Evolutionary conservation across 345 rosid genomes (phyloP), one percentile per base, ranked within the genome.

Genomic region (Populus tremula): DNA sequence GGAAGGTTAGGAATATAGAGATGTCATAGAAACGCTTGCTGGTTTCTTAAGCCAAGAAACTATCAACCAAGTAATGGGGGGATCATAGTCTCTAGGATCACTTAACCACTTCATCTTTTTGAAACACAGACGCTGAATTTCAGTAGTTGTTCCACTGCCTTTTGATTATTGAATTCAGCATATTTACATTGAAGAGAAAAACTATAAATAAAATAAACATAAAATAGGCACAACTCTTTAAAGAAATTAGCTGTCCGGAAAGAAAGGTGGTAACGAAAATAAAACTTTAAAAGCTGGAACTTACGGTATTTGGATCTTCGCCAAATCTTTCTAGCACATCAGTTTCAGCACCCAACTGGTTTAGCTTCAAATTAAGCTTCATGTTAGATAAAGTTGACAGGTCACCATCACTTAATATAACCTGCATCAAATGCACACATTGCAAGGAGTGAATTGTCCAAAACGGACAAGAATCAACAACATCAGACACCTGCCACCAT

Each of bases 371-470:
- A 81, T 90, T 91, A 76, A 81, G 81, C 81, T 88, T 89, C 97
- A 92, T 86, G 83, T 92, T 94, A 78, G 91, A 84, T 38, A 94
- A 86, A 76, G 97, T 89, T 67, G 89, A 83, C 71, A 86, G 84
- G 78, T 92, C 93, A 18, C 97, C 97, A 23, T 92, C 97, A 69
- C 87, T 90, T 78, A 94, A 73, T 78, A 87, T 86, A 83, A 91
- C 96, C 97, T 92, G 87, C 75, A 85, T 41, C 53, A 70, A 38
- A 75, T 70, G n/a, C 59, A 41, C 35, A 47, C 21, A 70, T 27
- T 43, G 9, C 23, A 2, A 47, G 53, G 11, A 49, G 5, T 6
- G 23, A 53, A 18, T 53, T 20, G n/a, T 20, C 59, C 59, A 53
- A n/a, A 53, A 53, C 59, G 18, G 59, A 53, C 59, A 53, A 0